Evolutionary conservation across 768 basidiomycete genomes (phyloP), one percentile per base, ranked within the genome.

Genomic region (Tylopilus subfusipes): DNA sequence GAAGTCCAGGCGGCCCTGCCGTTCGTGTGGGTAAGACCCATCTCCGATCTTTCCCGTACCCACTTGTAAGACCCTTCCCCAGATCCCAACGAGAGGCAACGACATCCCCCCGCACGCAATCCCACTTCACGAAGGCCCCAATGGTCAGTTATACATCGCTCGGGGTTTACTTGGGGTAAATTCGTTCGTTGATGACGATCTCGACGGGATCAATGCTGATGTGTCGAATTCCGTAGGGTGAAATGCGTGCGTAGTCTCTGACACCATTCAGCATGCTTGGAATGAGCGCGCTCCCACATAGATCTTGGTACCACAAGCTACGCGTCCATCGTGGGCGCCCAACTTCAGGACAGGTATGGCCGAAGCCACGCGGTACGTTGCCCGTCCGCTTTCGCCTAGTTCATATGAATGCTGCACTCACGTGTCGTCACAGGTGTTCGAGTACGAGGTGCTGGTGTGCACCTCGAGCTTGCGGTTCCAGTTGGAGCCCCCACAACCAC

Each of bases 381-480:
- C 34, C 1, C 7, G 25, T 7, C 34, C 34, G 34, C 18, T 16
- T 7, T 50, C 34, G 30, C 29, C 13, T 16, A 5, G 36, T 6
- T 18, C 16, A 36, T 14, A 34, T 34, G 33, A 12, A 14, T 16
- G 33, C 13, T 5, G 34, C 16, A 48, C 54, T 53, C 19, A 54
- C 19, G 2, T 31, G 18, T 11, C n/a, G 2, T 36, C 33, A 14
- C 50, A 65, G 65, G 38, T 58, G 3, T 59, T 48, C 13, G 59
- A 62, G 27, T 65, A 66, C 42, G 65, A 66, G 24, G 65, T 67
- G 4, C 44, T 66, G n/a, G 50, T 56, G 11, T 67, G 56, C 10
- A 54, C 51, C 34, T 54, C 60, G 36, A 59, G 25, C 29, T 21
- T 67, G 52, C 60, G 58, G 30, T 66, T 66, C 43, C 40, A 42